Base-by-base conservation (phyloP, 208 protist genomes). In the Endotrypanum monterogeii region DNA sequence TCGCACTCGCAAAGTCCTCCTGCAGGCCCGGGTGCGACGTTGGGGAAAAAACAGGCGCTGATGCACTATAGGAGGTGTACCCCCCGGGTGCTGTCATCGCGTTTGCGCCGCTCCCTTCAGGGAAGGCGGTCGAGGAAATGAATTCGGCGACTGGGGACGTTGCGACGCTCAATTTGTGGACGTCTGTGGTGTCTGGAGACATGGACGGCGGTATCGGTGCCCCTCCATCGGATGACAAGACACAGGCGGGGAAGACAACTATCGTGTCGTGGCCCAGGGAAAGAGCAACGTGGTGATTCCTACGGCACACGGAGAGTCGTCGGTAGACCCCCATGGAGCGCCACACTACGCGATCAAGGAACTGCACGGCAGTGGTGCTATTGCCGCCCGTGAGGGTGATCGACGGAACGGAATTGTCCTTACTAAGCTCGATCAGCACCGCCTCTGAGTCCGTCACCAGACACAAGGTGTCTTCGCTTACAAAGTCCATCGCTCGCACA, bases 221-320 rank as follows among this genome's bases (percentile, higher is more conserved):
- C 20, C 39, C n/a, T 12, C 57, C 67, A 48, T 69, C 55, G 11
- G 54, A 12, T 18, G 32, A 28, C 11, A 52, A 41, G 11, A 72
- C 28, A 32, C 83, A 82, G 50, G 84, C 74, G 3, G 89, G 82
- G 48, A 94, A 96, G 46, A 94, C 86, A 11, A 89, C 86, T 23
- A 94, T 78, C 4, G 75, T 82, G 20, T 86, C 85, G 55, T 85
- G 80, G 5, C 80, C 79, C 16, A 87, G 55, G 0, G 85, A 72
- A 55, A 96, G 83, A 44, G 91, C 89, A 54, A 94, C 76, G 70
- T 92, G 87, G 52, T 84, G 79, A 35, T 88, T 90, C 52, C 83
- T 76, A 28, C 78, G 87, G 67, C 88, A 94, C 23, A 94, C 89
- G 9, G 89, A 76, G n/a, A 94, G 69, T 69, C 48, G 73, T 37